Base-by-base conservation (phyloP, 108 stramenopile genomes). In the Cyclotella distinguenda region DNA sequence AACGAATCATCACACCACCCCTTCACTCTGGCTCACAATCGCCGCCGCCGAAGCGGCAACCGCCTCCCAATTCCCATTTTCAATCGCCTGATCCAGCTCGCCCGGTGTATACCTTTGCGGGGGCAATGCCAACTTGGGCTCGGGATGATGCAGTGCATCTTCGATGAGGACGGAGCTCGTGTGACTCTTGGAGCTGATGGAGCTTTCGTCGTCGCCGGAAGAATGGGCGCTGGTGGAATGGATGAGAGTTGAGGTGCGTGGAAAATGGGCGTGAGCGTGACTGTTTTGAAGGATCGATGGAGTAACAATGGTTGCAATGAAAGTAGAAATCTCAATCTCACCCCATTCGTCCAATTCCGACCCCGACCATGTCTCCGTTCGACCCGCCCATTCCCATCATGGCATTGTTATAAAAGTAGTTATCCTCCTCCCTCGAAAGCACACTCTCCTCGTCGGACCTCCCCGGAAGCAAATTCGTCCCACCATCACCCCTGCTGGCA, bases 1-100 rank as follows among this genome's bases (percentile, higher is more conserved):
- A n/a, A n/a, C n/a, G n/a, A n/a, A n/a, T n/a, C n/a, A n/a, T n/a
- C n/a, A n/a, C n/a, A n/a, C n/a, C n/a, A n/a, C n/a, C n/a, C n/a
- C n/a, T n/a, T n/a, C n/a, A 56, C 38, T 56, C 55, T 56, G 34
- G 11, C 38, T 15, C 34, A 56, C 35, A 56, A 56, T 56, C 9
- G 70, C 70, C 21, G 60, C 70, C 2, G 70, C 70, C 1, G 39
- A 33, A 10, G 70, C 70, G 7, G 70, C 70, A 25, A 70, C 59
- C 9, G 59, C 59, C 50, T 70, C 70, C 70, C 70, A 70, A 38
- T 70, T 70, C 36, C 70, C 70, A 54, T 33, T 61, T 46, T 70
- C 70, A 46, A 70, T 70, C 52, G 70, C 70, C 36, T 61, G 50
- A 62, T 70, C 70, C 32, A 70, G 15, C 25, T 53, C 64, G 15